Evolutionary conservation across 2,329 filamentous ascomycete species (phyloP).

Genomic region (Colletotrichum sp.): DNA sequence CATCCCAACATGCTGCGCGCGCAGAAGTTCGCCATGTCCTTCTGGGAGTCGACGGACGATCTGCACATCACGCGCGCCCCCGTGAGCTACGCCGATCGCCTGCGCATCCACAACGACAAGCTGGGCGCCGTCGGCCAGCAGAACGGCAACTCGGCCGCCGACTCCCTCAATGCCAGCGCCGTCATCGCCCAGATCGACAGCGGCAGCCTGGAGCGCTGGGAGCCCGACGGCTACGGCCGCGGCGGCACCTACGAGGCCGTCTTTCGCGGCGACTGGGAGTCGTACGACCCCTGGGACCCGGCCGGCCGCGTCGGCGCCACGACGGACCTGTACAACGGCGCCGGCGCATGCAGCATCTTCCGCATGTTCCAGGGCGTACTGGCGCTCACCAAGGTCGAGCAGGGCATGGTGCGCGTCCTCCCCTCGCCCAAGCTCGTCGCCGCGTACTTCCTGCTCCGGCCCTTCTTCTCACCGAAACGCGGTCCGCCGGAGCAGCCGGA

Average conservation of each 20-base stretch:
- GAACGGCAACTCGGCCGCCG: constrained; percentile 47
- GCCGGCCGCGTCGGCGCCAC: constrained; percentile 66
- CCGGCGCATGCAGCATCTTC: constrained; percentile 76
- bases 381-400: constrained; percentile 61
- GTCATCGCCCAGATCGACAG: constrained; percentile 67
- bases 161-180: constrained; percentile 38
- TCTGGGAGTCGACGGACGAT: constrained; percentile 58
- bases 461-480: constrained; percentile 48
- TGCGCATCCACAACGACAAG: constrained; percentile 52
- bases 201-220: constrained; percentile 72
- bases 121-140: constrained; percentile 21
- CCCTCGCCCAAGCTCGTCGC: constrained; percentile 54
- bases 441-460: constrained; percentile 52
- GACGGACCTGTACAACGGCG: constrained; percentile 75
- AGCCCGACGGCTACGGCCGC: constrained; percentile 63
- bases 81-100: constrained; percentile 65
- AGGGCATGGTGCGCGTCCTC: constrained; percentile 48
- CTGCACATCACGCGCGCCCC: constrained; percentile 51
- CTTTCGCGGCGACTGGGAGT: constrained; percentile 73
- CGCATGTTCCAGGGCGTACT: constrained; percentile 84
- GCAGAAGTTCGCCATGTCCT: constrained; percentile 53
- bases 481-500: constrained; percentile 21
- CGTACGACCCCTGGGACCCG: constrained; percentile 78
- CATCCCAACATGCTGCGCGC: constrained; percentile 43
- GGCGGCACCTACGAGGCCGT: constrained; percentile 69